Evolutionary conservation across 2,329 filamentous ascomycete genomes (phyloP).

Genomic region (Plectosphaerella sp.): DNA sequence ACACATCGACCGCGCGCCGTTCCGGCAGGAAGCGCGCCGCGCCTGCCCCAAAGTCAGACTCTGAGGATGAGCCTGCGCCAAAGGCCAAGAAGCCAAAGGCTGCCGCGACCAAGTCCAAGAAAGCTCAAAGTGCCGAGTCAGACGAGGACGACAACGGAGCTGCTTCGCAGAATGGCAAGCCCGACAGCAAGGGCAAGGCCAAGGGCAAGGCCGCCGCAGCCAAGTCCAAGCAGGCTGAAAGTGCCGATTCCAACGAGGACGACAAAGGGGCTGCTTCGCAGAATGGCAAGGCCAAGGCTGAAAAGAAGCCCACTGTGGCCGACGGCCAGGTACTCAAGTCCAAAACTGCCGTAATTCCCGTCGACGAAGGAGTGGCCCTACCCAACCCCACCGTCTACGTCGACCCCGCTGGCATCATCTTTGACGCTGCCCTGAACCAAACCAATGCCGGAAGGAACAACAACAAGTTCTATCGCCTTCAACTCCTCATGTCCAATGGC

Average conservation of each 20-base stretch:
- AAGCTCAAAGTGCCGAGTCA: constrained; percentile 10
- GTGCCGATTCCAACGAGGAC: constrained; percentile 17
- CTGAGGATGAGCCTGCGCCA: not conserved
- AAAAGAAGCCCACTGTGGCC: constrained; percentile 28
- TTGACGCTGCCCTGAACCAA: constrained; percentile 76
- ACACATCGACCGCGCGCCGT: not conserved
- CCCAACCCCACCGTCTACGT: constrained; percentile 55
- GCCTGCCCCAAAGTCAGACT: not conserved
- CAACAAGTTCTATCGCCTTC: constrained; percentile 79
- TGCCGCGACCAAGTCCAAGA: constrained; percentile 17
- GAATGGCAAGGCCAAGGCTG: constrained; percentile 20
- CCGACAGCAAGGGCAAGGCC: too few relatives aligned
- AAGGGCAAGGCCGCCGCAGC: constrained; percentile 12
- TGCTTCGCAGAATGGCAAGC: not conserved
- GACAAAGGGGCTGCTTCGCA: constrained; percentile 9
- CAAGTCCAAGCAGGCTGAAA: constrained; percentile 29
- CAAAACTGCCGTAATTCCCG: constrained; percentile 39
- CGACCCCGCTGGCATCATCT: constrained; percentile 62
- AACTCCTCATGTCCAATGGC: constrained; percentile 28
- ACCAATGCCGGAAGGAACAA: constrained; percentile 68
- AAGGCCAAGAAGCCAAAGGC: not conserved
- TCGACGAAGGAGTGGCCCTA: constrained; percentile 41
- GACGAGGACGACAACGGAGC: constrained; percentile 1
- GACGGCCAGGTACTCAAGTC: constrained; percentile 43
- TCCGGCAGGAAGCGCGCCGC: constrained; percentile 2